phyloP scores from a whole-genome alignment of 108 stramenopile species.

The Craspedostauros australis region DNA sequence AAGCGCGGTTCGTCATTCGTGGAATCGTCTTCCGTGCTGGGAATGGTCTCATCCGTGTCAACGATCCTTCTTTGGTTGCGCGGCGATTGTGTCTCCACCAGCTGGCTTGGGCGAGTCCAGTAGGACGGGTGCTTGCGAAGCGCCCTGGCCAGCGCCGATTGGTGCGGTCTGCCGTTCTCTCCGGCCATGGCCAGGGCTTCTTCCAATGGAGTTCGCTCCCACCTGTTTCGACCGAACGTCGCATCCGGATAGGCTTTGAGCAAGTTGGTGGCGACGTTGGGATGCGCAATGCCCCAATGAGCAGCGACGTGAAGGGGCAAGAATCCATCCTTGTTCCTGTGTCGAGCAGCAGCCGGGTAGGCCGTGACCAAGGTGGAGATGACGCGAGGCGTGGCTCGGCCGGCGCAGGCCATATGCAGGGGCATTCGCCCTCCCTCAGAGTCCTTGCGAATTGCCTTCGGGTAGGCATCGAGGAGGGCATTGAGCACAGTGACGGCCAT shows the following conservation, averaged over 20 bases:
- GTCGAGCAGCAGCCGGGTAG: constrained; percentile 79
- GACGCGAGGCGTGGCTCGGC: constrained; percentile 64
- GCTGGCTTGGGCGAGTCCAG: constrained; percentile 70
- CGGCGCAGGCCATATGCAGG: constrained; percentile 79
- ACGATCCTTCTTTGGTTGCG: constrained; percentile 1
- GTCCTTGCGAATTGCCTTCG: constrained; percentile 57
- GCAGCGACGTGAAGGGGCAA: constrained; percentile 75
- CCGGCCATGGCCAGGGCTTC: constrained; percentile 87
- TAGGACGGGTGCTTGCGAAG: constrained; percentile 78
- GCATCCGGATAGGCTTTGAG: constrained; percentile 80
- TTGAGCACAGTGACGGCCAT: constrained; percentile 72
- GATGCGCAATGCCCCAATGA: constrained; percentile 82
- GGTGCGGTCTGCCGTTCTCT: constrained; percentile 84
- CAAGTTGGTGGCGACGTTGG: constrained; percentile 58
- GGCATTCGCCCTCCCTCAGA: constrained; percentile 80
- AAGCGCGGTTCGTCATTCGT: constrained; percentile 8
- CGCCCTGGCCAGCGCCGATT: constrained; percentile 67
- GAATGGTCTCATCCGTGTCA: too few species aligned
- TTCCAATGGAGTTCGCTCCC: constrained; percentile 84
- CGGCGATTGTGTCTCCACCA: constrained; percentile 23
- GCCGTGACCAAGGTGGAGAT: constrained; percentile 61
- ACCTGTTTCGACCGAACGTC: constrained; percentile 78
- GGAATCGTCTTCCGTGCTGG: constrained; percentile 24
- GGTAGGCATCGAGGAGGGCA: constrained; percentile 78
- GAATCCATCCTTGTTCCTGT: constrained; percentile 78